Conservation (phyloP, 208 protist species). For the Crithidia acanthocephali region DNA sequence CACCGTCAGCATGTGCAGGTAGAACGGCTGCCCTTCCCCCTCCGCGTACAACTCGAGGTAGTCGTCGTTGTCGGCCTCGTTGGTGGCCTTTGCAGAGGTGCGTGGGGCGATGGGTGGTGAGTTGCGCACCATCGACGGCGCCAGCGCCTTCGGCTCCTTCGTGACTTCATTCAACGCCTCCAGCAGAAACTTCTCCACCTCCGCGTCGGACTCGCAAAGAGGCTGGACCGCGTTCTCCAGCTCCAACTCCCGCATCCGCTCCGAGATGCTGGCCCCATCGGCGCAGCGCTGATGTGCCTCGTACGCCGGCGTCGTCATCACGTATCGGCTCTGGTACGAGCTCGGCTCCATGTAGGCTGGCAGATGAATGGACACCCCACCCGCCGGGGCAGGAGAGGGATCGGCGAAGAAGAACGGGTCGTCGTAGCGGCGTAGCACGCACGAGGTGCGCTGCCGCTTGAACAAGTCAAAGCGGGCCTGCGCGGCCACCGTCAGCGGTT, state of each 20-base stretch:
- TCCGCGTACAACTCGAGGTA: slow-evolving; percentile 79
- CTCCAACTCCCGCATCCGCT: slow-evolving; percentile 52
- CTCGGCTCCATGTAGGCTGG: slow-evolving; percentile 57
- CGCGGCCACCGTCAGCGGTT: slow-evolving; percentile 36
- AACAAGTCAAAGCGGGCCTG: slow-evolving; percentile 73
- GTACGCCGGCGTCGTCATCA: slow-evolving; percentile 56
- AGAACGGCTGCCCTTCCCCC: slow-evolving; percentile 75
- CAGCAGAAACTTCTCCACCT: slow-evolving; percentile 45
- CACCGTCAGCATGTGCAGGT: slow-evolving; percentile 77
- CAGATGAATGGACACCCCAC: slow-evolving; percentile 28
- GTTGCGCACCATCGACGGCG: slow-evolving; percentile 40
- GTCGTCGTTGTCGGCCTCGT: slow-evolving; percentile 13
- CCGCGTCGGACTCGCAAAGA: slow-evolving; percentile 61
- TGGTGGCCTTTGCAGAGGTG: neutral
- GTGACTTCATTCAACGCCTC: slow-evolving; percentile 66
- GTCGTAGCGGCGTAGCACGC: slow-evolving; percentile 72
- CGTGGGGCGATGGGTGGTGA: slow-evolving; percentile 49
- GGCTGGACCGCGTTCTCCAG: slow-evolving; percentile 35
- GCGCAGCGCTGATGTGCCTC: slow-evolving; percentile 53
- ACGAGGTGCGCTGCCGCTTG: slow-evolving; percentile 53
- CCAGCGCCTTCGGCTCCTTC: slow-evolving; percentile 43
- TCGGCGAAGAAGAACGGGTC: slow-evolving; percentile 40
- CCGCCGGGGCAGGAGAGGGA: no score
- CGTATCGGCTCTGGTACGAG: slow-evolving; percentile 70
- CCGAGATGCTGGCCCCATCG: slow-evolving; percentile 55